Evolutionary conservation across 345 rosid species (phyloP), one percentile per base, ranked within the genome.

Genomic region (Salix suchowensis): DNA sequence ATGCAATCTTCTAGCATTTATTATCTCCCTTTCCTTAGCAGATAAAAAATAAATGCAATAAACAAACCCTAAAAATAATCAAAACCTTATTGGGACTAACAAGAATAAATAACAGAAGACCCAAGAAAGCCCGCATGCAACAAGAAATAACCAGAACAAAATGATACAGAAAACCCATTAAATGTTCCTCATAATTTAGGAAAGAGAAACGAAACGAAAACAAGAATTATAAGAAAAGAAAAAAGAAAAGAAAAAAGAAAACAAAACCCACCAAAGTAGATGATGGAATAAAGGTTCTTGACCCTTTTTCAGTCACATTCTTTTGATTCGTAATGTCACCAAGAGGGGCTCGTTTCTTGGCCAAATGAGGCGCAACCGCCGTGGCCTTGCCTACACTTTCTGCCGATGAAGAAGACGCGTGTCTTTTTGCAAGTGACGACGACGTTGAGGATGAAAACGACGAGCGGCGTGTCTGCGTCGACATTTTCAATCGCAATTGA

Each of bases 281-380:
- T 28, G 88, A 77, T 5, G 90, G 74, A 68, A 78, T 73, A 2
- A 85, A 81, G 85, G 78, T 65, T 78, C 85, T 87, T 1, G 87
- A 81, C 7, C 60, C 84, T 69, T 73, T 79, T 15, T 58, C 84
- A 66, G 79, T 21, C 44, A 55, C 76, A 23, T 77, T 90, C 80
- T 82, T 92, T 16, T 84, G 89, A 80, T 92, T 94, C 2, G 94
- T 87, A 74, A 94, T 82, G 74, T 94, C 91, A 68, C 86, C 77
- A 32, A 94, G 93, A 18, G 97, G 97, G 21, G 91, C 90, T 80
- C 97, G 86, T 85, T 88, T 89, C 89, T 89, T 91, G 60, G 86
- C 79, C 88, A 74, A 76, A 55, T 82, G 85, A 24, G 90, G 77
- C 26, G 82, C 80, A 52, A 79, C 74, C 19, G 82, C 79, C 42